Evolutionary conservation across 768 basidiomycete genomes (phyloP), one percentile per base, ranked within the genome.

Genomic region (Trametopsis cervina): DNA sequence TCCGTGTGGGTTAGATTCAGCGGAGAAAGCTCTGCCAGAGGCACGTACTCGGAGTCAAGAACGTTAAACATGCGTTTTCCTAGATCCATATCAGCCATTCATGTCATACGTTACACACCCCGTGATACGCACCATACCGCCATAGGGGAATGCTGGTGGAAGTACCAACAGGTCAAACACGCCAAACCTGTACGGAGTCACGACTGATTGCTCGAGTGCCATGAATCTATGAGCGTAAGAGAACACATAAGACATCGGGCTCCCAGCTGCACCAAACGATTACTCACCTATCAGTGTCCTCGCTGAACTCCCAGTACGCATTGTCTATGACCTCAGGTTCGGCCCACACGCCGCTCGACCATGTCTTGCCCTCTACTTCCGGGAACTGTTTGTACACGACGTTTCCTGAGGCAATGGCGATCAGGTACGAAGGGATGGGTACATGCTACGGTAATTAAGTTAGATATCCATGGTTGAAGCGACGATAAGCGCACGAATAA

Each of bases 81-180:
- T 89, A 52, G 6, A 43, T 9, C 23, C 36, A 12, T 7, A 25
- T 38, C 15, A 27, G 29, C n/a, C 29, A 1, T 3, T 12, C n/a
- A n/a, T n/a, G n/a, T n/a, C n/a, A 23, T 26, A 9, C 23, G 3
- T 21, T 2, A 18, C 4, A 38, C 17, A 5, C 40, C 10, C 21
- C 11, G 44, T 23, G 13, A 25, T 4, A 46, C 74, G 56, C 52
- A 83, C 85, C 89, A 89, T 85, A 52, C 89, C 91, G 44, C 91
- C 93, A 61, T 87, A 95, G 1, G 93, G 94, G 75, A 96, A 96
- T 0, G 86, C 84, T 13, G 89, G 85, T 0, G 94, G 94, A 4
- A 97, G 72, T 18, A 97, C 81, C 20, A 97, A 74, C 1, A 95
- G 62, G 62, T 97, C 92, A 59, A 92, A 96, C 1, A 92, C 84